Evolutionary conservation across 1,284 basidiomycete species (phyloP).

Genomic region (Cutaneotrichosporon dermatis): DNA sequence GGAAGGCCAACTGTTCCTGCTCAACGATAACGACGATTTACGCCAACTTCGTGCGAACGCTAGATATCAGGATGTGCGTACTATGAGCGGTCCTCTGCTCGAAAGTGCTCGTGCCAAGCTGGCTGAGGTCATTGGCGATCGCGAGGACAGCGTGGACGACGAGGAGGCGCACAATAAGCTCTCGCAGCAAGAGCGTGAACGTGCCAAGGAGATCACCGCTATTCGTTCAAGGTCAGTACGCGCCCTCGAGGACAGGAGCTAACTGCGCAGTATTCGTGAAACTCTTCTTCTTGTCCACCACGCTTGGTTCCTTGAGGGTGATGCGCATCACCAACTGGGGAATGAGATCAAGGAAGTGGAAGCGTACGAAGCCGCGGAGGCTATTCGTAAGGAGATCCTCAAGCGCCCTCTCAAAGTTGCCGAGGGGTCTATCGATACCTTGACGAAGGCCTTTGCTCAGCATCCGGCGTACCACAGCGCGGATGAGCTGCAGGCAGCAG

Average conservation of each 20-base stretch:
- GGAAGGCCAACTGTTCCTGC: constrained; percentile 33
- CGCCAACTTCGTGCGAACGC: constrained; percentile 13
- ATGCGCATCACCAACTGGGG: constrained; percentile 35
- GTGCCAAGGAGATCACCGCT: constrained; percentile 8
- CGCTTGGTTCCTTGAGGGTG: constrained; percentile 40
- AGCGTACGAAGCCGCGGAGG: constrained; percentile 28
- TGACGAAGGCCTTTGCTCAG: constrained; percentile 16
- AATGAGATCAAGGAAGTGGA: constrained; percentile 26
- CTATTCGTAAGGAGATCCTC: constrained; percentile 39
- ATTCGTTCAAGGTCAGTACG: background rate
- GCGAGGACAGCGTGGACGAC: constrained; percentile 25
- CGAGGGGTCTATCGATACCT: constrained; percentile 20
- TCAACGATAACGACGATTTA: constrained; percentile 18
- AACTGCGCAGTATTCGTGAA: constrained; percentile 31
- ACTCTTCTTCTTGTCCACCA: constrained; percentile 36
- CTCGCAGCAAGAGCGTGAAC: constrained; percentile 33
- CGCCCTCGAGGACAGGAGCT: background rate
- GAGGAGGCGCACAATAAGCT: constrained; percentile 19
- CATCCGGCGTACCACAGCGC: constrained; percentile 24
- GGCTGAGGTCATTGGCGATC: constrained; percentile 18
- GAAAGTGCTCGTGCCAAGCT: constrained; percentile 23
- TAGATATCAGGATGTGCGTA: constrained; percentile 31
- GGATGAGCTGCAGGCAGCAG: constrained; percentile 25
- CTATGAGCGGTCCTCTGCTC: constrained; percentile 21
- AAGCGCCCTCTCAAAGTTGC: constrained; percentile 28